phyloP scores from a whole-genome alignment of 2,329 filamentous ascomycete species.

The Colletotrichum falcatum region DNA sequence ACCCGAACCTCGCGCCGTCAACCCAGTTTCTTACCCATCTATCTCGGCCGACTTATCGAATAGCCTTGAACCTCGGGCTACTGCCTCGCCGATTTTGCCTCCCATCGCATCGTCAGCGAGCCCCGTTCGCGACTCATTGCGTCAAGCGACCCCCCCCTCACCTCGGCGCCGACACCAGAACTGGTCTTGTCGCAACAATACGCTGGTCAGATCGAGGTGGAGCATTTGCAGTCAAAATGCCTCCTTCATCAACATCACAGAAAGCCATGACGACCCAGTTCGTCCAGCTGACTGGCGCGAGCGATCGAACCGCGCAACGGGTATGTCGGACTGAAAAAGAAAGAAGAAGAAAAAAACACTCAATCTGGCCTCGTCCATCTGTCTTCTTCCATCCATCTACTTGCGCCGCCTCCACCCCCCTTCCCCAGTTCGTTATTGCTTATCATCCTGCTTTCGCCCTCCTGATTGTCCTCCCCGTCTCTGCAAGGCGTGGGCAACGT shows the following conservation, averaged over 20 bases:
- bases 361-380: not conserved
- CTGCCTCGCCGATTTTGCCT: not conserved
- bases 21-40: not conserved
- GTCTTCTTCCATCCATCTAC: constrained; percentile 2
- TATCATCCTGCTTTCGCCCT: not conserved
- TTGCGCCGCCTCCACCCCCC: not conserved
- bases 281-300: constrained; percentile 56
- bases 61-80: not conserved
- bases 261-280: constrained; percentile 58
- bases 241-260: constrained; percentile 54
- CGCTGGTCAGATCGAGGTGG: constrained; percentile 7
- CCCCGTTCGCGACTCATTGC: constrained; percentile 17
- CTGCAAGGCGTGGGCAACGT: constrained; percentile 9
- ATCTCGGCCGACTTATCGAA: not conserved
- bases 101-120: constrained; percentile 19
- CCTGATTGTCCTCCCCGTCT: constrained; percentile 9
- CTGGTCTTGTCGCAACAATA: constrained; percentile 2
- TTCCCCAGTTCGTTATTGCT: not conserved
- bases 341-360: not conserved
- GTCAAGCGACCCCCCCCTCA: constrained; percentile 27
- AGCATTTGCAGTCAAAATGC: constrained; percentile 47
- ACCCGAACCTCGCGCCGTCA: constrained; percentile 2
- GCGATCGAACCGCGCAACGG: constrained; percentile 57
- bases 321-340: constrained; percentile 51
- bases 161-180: not conserved